Base-by-base conservation (phyloP, 2,329 filamentous ascomycete genomes). In the Xylariaceae sp. region DNA sequence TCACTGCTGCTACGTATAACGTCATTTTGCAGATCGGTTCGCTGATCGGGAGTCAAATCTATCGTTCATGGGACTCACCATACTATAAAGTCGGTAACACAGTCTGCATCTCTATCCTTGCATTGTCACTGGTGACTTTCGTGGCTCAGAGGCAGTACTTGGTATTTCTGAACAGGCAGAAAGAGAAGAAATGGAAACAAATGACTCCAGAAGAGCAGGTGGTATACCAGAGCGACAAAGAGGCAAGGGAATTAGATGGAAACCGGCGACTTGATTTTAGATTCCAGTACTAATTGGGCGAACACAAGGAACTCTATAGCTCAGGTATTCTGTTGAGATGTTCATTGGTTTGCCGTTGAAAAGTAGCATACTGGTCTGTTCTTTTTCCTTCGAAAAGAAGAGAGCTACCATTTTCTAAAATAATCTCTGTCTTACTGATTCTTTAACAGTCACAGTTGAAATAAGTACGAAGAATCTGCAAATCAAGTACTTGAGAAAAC, bases 71-170 rank as follows among this genome's bases (percentile, higher is more conserved):
- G 43, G 43, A 45, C 21, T 40, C 43, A 22, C 43, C 43, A 3
- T 45, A 45, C 16, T 45, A 45, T 37, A 40, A 40, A 21, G 10
- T 29, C 3, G 79, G 79, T 7, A 83, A 83, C 63, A 76, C 68
- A 20, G 73, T 80, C 3, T 68, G 80, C 39, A 72, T 83, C 20
- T 73, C 67, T 2, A 68, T 83, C 39, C 64, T 73, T 3, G 68
- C 67, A 0, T 68, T 78, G 22, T 70, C 72, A 17, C 55, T 80
- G 7, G 59, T 72, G 0, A 55, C 73, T 1, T 81, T 82, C 37
- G 21, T 81, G 23, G 65, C 62, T 2, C 74, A 77, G 55, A 64
- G 75, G 14, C 61, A 71, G 47, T 69, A 65, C 25, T 59, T 77
- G 34, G 54, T 68, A 4, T 56, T 62, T 17, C 54, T 75, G 22